Evolutionary conservation across 345 rosid species (phyloP), one percentile per base, ranked within the genome.

Genomic region (Citrus sp.): DNA sequence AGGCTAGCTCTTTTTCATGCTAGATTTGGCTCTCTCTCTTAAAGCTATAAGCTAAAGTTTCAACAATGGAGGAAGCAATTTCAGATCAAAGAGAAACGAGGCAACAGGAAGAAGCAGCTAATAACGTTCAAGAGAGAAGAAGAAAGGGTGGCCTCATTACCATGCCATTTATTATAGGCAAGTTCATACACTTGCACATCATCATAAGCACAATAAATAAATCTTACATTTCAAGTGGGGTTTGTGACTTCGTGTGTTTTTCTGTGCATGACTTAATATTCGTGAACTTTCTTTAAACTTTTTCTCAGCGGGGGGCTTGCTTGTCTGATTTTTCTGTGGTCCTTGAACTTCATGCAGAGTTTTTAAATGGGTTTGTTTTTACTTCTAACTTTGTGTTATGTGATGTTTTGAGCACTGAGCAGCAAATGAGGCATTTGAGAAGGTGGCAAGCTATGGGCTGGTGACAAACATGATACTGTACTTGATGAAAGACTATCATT

Each of bases 391-490:
- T 21, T 65, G 70, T n/a, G 22, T 63, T 66, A 40, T 37, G 49
- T 21, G 58, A 54, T 54, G 46, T 19, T 35, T 46, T 46, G 51
- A 13, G 51, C 51, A 46, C 51, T 66, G 70, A 35, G 49, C 84
- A 92, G 97, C 88, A 64, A 92, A 92, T 73, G 97, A 92, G 88
- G 90, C 93, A 38, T 87, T 92, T 32, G 97, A 92, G 89, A 89
- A 88, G 83, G 92, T 92, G 83, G 90, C 97, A 37, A 90, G 95
- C 77, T 92, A 92, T 82, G 97, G 97, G 40, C 66, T 92, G 77
- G 13, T 83, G 58, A 86, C 93, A 55, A 91, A 92, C 82, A 92
- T 92, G 93, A 89, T 92, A 56, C 66, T 87, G 69, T 92, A 92
- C 75, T 64, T 92, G 83, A 88, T 86, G 25, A 79, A 42, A 72